A percentile compares a stretch with the other conserved stretches of the same genome.
phyloP scores from a whole-genome alignment of 257 asterid species.

The Nicotiana benthamiana region DNA sequence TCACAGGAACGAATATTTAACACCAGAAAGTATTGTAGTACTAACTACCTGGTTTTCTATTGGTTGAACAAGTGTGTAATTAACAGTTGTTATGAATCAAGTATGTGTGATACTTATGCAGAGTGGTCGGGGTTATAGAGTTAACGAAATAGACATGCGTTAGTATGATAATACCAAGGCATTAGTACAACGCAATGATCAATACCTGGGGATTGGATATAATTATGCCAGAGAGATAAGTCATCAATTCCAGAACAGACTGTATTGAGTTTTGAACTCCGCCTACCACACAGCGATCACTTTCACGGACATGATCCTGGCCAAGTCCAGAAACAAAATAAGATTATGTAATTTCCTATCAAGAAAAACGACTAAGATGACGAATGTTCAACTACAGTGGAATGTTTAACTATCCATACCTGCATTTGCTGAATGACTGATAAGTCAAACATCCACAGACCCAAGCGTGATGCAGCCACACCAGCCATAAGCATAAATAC shows the following conservation, averaged over 20 bases:
- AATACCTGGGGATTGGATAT: slow-evolving; percentile 79
- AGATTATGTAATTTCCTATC: background rate
- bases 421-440: slow-evolving; percentile 94
- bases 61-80: too few species aligned
- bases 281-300: slow-evolving; percentile 74
- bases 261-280: slow-evolving; percentile 93
- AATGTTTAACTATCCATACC: slow-evolving; percentile 21
- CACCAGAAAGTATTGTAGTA: too few species aligned
- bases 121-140: background rate
- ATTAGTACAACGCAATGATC: background rate
- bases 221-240: slow-evolving; percentile 66
- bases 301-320: slow-evolving; percentile 65
- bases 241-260: slow-evolving; percentile 66
- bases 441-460: slow-evolving; percentile 89
- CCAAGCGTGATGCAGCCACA: slow-evolving; percentile 85
- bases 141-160: background rate
- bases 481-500: slow-evolving; percentile 74
- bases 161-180: background rate
- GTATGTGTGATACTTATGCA: background rate
- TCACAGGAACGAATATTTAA: too few species aligned
- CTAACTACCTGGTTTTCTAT: too few species aligned
- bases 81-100: background rate
- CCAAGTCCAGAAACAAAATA: background rate
- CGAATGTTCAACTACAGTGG: background rate
- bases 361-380: background rate